phyloP scores from a whole-genome alignment of 2,329 filamentous ascomycete species.

The Furcasterigmium furcatum region DNA sequence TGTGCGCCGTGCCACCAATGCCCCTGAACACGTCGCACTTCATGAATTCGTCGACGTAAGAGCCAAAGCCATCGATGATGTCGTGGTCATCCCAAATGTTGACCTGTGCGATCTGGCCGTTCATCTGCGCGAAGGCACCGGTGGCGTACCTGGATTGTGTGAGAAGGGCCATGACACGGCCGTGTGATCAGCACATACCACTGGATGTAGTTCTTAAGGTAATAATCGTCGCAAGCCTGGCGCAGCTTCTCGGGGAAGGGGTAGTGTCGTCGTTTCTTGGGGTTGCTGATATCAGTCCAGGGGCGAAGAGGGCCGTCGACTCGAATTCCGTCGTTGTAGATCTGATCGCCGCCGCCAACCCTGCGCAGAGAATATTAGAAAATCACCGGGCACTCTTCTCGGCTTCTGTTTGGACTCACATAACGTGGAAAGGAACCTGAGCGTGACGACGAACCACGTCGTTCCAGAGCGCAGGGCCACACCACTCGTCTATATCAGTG shows the following conservation, averaged over 20 bases:
- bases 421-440: slow-evolving; percentile 85
- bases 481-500: slow-evolving; percentile 81
- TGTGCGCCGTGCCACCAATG: slow-evolving; percentile 88
- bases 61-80: slow-evolving; percentile 89
- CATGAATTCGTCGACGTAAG: slow-evolving; percentile 94
- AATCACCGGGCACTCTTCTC: too few relatives aligned
- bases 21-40: slow-evolving; percentile 86
- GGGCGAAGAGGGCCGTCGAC: slow-evolving; percentile 75
- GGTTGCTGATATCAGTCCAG: slow-evolving; percentile 84
- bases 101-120: slow-evolving; percentile 89
- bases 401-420: too few relatives aligned
- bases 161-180: not conserved
- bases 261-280: slow-evolving; percentile 74
- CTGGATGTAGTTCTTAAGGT: slow-evolving; percentile 82
- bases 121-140: slow-evolving; percentile 81
- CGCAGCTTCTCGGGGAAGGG: slow-evolving; percentile 78
- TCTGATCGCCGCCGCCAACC: slow-evolving; percentile 91
- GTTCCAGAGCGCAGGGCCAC: slow-evolving; percentile 91
- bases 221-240: slow-evolving; percentile 83
- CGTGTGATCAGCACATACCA: slow-evolving; percentile 44
- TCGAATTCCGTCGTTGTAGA: slow-evolving; percentile 92
- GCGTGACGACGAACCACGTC: slow-evolving; percentile 84
- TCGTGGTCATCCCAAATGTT: slow-evolving; percentile 99
- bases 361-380: too few relatives aligned
- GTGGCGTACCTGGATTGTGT: slow-evolving; percentile 62